Conservation (phyloP, 108 stramenopile species). For the Parmales sp. region DNA sequence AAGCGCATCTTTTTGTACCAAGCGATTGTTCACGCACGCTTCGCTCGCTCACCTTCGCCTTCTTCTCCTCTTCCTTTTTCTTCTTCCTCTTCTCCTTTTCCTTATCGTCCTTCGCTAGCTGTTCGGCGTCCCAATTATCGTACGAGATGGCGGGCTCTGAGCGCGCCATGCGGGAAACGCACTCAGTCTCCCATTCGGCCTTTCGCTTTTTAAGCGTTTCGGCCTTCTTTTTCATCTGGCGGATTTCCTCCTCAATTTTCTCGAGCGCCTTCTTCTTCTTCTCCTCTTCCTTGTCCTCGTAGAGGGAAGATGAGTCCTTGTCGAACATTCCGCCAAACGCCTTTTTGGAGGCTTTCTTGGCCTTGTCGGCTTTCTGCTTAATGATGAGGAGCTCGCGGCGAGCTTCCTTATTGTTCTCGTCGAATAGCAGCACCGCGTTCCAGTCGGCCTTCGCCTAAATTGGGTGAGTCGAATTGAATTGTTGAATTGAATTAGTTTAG, state of each 20-base stretch:
- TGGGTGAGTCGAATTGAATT: neutral
- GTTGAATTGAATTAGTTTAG: neutral
- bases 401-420: constrained; percentile 48
- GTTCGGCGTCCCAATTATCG: constrained; percentile 65
- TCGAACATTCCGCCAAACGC: constrained; percentile 41
- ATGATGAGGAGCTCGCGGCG: constrained; percentile 49
- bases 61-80: constrained; percentile 33
- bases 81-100: constrained; percentile 42
- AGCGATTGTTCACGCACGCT: too few species aligned
- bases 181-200: constrained; percentile 72
- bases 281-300: constrained; percentile 68
- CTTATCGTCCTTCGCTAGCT: constrained; percentile 45
- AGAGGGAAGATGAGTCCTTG: constrained; percentile 21
- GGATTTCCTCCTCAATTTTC: constrained; percentile 8
- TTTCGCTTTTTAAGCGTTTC: constrained; percentile 53
- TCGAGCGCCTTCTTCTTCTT: constrained; percentile 40
- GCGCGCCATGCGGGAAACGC: constrained; percentile 52
- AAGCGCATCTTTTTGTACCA: too few species aligned
- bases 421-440: constrained; percentile 9
- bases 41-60: constrained; percentile 28
- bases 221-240: constrained; percentile 33
- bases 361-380: constrained; percentile 42
- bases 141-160: constrained; percentile 49
- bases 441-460: neutral
- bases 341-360: constrained; percentile 48